Percentiles rank a stretch among this genome's conserved stretches.
Evolutionary conservation across 208 protist genomes (phyloP).

Genomic region (Vickermania spadyakhi): DNA sequence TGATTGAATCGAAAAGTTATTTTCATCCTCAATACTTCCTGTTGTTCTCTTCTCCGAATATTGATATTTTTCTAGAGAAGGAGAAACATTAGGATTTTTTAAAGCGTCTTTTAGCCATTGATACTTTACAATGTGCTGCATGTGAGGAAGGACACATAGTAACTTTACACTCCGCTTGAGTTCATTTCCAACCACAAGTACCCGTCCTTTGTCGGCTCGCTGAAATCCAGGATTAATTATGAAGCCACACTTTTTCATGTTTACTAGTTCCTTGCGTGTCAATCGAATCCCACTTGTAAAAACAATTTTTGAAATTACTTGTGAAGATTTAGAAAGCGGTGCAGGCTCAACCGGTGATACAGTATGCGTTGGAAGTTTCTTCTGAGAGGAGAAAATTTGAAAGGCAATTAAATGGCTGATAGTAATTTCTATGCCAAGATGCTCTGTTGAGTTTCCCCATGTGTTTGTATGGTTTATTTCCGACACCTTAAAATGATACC

Average conservation of each 20-base stretch:
- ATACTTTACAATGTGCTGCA: conserved; percentile 28
- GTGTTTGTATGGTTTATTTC: too few species aligned
- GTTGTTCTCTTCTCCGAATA: conserved; percentile 23
- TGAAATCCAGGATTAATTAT: conserved; percentile 38
- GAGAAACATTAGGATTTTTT: conserved; percentile 6
- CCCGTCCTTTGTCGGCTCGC: conserved; percentile 15
- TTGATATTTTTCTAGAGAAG: conserved; percentile 12
- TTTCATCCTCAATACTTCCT: conserved; percentile 42
- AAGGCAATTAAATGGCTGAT: too few species aligned
- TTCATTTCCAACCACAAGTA: conserved; percentile 38
- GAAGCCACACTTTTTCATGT: conserved; percentile 18
- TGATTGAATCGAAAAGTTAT: conserved; percentile 34
- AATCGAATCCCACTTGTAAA: conserved; percentile 60
- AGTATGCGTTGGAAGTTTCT: too few species aligned
- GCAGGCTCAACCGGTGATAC: too few species aligned
- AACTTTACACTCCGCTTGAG: conserved; percentile 75
- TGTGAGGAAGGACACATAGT: conserved; percentile 48
- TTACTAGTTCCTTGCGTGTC: conserved; percentile 12
- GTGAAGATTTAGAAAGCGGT: too few species aligned
- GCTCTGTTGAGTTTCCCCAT: too few species aligned
- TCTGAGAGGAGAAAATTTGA: too few species aligned
- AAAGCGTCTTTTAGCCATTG: conserved; percentile 46
- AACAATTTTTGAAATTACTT: too few species aligned
- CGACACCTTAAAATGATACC: conserved; percentile 33
- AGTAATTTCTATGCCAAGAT: too few species aligned